Evolutionary conservation across 2,329 filamentous ascomycete genomes (phyloP).

Genomic region (Biscogniauxia marginata): DNA sequence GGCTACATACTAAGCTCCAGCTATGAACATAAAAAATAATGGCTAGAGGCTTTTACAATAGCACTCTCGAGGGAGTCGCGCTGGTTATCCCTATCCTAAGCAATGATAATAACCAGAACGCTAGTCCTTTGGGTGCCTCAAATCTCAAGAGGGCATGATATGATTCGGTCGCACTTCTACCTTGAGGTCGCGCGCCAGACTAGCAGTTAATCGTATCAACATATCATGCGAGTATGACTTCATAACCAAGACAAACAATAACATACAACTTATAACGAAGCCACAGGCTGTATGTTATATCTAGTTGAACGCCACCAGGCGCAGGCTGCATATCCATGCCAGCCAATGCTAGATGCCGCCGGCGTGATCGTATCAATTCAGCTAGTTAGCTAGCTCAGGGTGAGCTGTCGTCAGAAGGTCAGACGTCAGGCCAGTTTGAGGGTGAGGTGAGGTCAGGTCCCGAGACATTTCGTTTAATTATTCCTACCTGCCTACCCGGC

Average conservation of each 20-base stretch:
- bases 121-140: not conserved
- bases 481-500: slow-evolving; percentile 15
- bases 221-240: not conserved
- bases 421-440: slow-evolving; percentile 12
- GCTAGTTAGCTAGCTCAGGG: not conserved
- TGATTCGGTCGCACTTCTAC: not conserved
- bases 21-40: not conserved
- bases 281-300: not conserved
- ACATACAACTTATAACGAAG: not conserved
- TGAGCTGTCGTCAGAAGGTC: not conserved
- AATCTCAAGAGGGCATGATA: not conserved
- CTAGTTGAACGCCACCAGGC: not conserved
- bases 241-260: not conserved
- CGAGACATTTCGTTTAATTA: slow-evolving; percentile 31
- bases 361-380: not conserved
- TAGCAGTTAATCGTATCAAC: not conserved
- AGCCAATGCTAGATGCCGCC: not conserved
- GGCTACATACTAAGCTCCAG: not conserved
- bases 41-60: not conserved
- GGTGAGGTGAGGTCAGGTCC: slow-evolving; percentile 24
- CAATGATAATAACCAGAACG: not conserved
- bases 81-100: not conserved
- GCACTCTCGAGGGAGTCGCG: not conserved
- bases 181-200: not conserved
- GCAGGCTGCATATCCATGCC: not conserved